phyloP scores from a whole-genome alignment of 108 stramenopile genomes.

The Cylindrotheca closterium region DNA sequence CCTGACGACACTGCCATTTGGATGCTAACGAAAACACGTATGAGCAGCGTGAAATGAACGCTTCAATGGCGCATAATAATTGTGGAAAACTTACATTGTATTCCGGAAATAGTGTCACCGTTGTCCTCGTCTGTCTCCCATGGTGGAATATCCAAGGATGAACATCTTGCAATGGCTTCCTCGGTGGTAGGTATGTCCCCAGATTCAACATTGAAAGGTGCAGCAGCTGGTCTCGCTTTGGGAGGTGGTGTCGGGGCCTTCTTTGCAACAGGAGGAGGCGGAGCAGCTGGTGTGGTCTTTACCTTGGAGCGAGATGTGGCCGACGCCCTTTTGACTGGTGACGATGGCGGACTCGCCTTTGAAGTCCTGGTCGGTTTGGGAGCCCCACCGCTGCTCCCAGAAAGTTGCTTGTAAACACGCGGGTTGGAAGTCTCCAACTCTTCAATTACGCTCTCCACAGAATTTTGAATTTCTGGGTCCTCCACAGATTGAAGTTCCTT shows the following conservation, averaged over 20 bases:
- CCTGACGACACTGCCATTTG: slow-evolving; percentile 64
- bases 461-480: slow-evolving; percentile 30
- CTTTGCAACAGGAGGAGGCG: neutral
- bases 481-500: slow-evolving; percentile 41
- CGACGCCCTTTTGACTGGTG: neutral
- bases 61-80: neutral
- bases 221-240: neutral
- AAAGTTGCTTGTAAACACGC: slow-evolving; percentile 69
- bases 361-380: neutral
- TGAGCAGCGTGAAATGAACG: neutral
- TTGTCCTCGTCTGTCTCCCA: slow-evolving; percentile 69
- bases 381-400: neutral
- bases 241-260: neutral
- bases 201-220: neutral
- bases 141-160: slow-evolving; percentile 49
- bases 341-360: neutral
- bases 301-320: neutral
- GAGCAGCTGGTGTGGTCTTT: too few relatives aligned
- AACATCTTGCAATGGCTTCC: slow-evolving; percentile 49
- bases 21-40: slow-evolving; percentile 33
- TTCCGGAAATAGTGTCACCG: slow-evolving; percentile 67
- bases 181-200: slow-evolving; percentile 30
- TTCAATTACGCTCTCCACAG: slow-evolving; percentile 29
- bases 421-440: slow-evolving; percentile 54
- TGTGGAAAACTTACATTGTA: slow-evolving; percentile 70